Evolutionary conservation across 495 filamentous ascomycete genomes (phyloP).

Genomic region (Aspergillus diversus): DNA sequence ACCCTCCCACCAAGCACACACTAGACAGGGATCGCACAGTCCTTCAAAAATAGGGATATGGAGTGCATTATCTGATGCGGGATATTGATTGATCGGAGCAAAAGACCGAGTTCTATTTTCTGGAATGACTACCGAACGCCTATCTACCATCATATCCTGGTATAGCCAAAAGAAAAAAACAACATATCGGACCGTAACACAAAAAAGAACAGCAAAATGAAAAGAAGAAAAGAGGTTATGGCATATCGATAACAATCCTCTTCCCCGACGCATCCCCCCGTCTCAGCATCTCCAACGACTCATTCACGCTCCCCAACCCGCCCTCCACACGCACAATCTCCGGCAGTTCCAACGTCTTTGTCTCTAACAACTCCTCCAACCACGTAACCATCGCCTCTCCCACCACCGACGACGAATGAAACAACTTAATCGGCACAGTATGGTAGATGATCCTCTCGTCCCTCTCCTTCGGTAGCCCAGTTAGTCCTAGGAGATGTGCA

Average conservation of each 20-base stretch:
- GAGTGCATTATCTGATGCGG: too few species aligned
- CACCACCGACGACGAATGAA: conserved; percentile 61
- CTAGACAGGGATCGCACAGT: too few species aligned
- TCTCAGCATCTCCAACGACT: conserved; percentile 60
- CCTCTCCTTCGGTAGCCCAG: conserved; percentile 59
- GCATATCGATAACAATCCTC: conserved; percentile 58
- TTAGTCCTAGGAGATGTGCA: conserved; percentile 64
- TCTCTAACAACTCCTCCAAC: conserved; percentile 60
- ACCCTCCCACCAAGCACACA: too few species aligned
- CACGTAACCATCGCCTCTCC: conserved; percentile 60
- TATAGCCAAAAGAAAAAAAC: too few species aligned
- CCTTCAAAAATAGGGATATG: too few species aligned
- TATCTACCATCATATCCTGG: too few species aligned
- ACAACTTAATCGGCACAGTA: conserved; percentile 69
- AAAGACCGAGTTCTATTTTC: too few species aligned
- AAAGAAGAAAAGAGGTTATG: background rate
- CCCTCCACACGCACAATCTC: conserved; percentile 62
- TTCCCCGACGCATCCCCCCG: conserved; percentile 61
- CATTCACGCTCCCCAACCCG: conserved; percentile 65
- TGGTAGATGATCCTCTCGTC: conserved; percentile 54
- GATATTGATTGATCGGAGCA: too few species aligned
- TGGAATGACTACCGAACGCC: too few species aligned
- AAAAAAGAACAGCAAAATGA: background rate
- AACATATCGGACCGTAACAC: too few species aligned
- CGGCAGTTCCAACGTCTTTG: conserved; percentile 52